Evolutionary conservation across 73 alveolate species (phyloP), one percentile per base, ranked within the genome.

Genomic region (Paramecium sexaurelia): DNA sequence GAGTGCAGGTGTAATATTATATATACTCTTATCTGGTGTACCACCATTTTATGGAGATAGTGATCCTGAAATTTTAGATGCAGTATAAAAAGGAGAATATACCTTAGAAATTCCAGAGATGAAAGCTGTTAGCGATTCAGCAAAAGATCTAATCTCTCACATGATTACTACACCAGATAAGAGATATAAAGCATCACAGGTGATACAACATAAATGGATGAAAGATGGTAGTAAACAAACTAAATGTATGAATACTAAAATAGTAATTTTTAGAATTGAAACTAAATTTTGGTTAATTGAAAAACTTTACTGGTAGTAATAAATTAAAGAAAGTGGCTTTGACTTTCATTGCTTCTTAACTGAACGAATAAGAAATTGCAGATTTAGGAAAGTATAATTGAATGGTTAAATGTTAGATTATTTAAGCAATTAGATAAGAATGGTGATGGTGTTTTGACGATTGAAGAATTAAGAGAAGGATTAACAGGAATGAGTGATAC

Each of bases 31-130:
- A 89, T 91, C 94, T 26, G 96, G 96, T 8, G 91, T 91, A 27
- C 96, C 96, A n/a, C 96, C 96, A 15, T 93, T 93, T 55, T 89
- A 84, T 91, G 96, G 96, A 29, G 94, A 92, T 39, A 93, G 86
- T 67, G 96, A 93, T 43, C 61, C 93, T 27, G 94, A 93, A 51
- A 85, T 93, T 17, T 93, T 84, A 57, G 94, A 87, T 40, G 93
- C 92, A 9, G 92, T 93, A 3, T 37, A 85, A 39, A 93, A 91
- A 57, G 94, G 92, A 93, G 87, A 91, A 35, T 93, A 85, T 84
- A 27, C 85, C 11, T 88, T 92, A 43, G 85, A 92, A 37, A 55
- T 75, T 89, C 92, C 92, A 19, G 85, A 73, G 75, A 55, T 92
- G 68, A 55, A 89, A 10, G 29, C 67, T 24, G 93, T 87, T 9